A percentile compares a stretch with the other conserved stretches of the same genome.
phyloP scores from a whole-genome alignment of 2,329 filamentous ascomycete species.

The Alternaria sp. region DNA sequence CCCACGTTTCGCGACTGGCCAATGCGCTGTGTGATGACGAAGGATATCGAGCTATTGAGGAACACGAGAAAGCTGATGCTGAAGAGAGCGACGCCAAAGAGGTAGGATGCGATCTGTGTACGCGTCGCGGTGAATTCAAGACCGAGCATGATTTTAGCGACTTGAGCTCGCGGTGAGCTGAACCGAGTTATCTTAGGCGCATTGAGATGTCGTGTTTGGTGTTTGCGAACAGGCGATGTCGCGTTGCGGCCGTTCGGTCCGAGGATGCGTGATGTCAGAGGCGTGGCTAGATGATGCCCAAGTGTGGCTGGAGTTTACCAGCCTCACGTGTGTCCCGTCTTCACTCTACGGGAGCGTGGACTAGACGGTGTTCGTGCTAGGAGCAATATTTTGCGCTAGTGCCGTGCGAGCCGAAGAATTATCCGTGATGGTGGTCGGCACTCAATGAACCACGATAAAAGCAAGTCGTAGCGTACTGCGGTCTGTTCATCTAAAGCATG shows the following conservation, averaged over 20 bases:
- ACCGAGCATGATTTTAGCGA: conserved; percentile 43
- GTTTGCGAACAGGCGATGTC: conserved; percentile 10
- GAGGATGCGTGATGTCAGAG: conserved; percentile 16
- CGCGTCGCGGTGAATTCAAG: conserved; percentile 64
- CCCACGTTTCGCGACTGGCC: conserved; percentile 77
- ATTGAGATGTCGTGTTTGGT: conserved; percentile 18
- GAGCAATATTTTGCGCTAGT: neutral
- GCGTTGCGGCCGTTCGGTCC: conserved; percentile 14
- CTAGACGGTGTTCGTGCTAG: neutral
- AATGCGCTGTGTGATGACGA: conserved; percentile 84
- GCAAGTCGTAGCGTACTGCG: neutral
- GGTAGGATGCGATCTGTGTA: conserved; percentile 72
- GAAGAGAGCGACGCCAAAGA: conserved; percentile 83
- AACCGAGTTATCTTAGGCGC: conserved; percentile 18
- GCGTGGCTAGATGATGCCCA: conserved; percentile 8
- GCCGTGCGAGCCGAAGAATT: neutral
- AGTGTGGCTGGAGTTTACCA: conserved; percentile 2
- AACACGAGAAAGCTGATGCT: conserved; percentile 91
- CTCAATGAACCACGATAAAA: neutral
- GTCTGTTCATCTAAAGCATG: neutral
- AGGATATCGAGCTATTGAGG: conserved; percentile 83
- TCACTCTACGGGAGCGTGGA: neutral
- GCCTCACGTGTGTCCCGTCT: conserved; percentile 10
- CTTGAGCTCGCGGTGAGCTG: conserved; percentile 36
- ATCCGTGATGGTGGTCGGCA: neutral